A percentile compares a stretch with the other conserved stretches of the same genome.
These are phyloP conservation scores for Rhodomyrtus tomentosa DNA, from an alignment of 345 rosid species.

Conservation along the genomic window DNA sequence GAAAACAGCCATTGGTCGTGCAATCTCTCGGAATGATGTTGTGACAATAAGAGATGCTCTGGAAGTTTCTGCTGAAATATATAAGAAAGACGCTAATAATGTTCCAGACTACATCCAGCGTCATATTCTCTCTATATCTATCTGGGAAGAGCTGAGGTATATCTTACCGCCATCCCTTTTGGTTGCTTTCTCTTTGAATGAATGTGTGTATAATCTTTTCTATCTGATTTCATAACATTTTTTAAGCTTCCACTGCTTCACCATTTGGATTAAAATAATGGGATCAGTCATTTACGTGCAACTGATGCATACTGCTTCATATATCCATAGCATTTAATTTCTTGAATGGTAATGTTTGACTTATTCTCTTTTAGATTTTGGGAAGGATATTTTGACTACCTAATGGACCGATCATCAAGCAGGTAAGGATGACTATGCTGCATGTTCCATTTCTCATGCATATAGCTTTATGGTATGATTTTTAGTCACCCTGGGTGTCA, in stretches of 20 bases:
- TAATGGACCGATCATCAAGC: conserved; percentile 76
- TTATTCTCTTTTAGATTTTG: conserved; percentile 52
- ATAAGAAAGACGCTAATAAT: conserved; percentile 81
- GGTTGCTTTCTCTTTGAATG: background rate
- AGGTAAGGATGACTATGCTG: conserved; percentile 42
- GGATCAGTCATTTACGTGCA: background rate
- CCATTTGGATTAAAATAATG: background rate
- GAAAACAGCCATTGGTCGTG: conserved; percentile 89
- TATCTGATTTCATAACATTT: background rate
- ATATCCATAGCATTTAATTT: background rate
- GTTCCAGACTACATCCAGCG: conserved; percentile 90
- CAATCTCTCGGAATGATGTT: conserved; percentile 85
- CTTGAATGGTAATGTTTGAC: background rate
- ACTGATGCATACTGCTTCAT: background rate
- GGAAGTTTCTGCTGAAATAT: conserved; percentile 98
- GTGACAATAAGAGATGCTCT: conserved; percentile 87
- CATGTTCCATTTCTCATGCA: background rate
- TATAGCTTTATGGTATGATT: background rate
- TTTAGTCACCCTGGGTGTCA: background rate
- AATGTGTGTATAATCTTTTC: background rate
- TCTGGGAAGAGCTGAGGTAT: conserved; percentile 94
- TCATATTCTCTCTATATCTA: conserved; percentile 82
- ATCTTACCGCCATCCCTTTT: background rate
- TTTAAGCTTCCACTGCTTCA: background rate
- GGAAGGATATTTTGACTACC: conserved; percentile 95